These are phyloP conservation scores for Podosphaera fusca DNA, from an alignment of 2,329 filamentous ascomycete genomes.

Conservation along the genomic window DNA sequence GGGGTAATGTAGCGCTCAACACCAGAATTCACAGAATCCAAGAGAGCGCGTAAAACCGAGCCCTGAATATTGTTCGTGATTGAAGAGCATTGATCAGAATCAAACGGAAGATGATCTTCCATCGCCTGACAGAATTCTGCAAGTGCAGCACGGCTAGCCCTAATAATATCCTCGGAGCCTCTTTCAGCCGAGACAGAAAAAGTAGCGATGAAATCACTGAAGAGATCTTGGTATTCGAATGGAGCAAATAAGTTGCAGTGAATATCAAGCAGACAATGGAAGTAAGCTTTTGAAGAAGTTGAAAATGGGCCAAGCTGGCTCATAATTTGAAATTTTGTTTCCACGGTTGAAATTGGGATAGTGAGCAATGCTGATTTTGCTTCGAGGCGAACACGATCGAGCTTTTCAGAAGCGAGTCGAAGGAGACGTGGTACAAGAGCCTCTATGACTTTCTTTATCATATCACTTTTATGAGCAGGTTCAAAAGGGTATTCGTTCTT, in stretches of 20 bases:
- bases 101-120: conserved; percentile 7
- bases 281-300: conserved; percentile 2
- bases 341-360: not conserved
- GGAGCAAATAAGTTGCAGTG: not conserved
- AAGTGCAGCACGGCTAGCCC: conserved; percentile 43
- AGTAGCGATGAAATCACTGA: conserved; percentile 33
- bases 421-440: conserved; percentile 18
- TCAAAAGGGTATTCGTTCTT: not conserved
- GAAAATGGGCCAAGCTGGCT: not conserved
- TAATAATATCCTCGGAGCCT: conserved; percentile 54
- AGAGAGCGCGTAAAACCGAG: not conserved
- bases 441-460: conserved; percentile 1
- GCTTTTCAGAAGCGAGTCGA: conserved; percentile 61
- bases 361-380: conserved; percentile 1
- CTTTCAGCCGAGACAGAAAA: conserved; percentile 52
- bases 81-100: not conserved
- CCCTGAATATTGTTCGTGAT: not conserved
- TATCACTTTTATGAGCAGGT: conserved; percentile 1
- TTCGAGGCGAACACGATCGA: conserved; percentile 27
- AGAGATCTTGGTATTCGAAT: not conserved
- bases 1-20: conserved; percentile 52
- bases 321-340: not conserved
- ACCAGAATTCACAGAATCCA: conserved; percentile 18
- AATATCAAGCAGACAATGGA: conserved; percentile 1
- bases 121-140: conserved; percentile 24